A percentile compares a stretch with the other conserved stretches of the same genome.
Evolutionary conservation across 495 filamentous ascomycete species (phyloP).

Genomic region (Annulohypoxylon moriforme): DNA sequence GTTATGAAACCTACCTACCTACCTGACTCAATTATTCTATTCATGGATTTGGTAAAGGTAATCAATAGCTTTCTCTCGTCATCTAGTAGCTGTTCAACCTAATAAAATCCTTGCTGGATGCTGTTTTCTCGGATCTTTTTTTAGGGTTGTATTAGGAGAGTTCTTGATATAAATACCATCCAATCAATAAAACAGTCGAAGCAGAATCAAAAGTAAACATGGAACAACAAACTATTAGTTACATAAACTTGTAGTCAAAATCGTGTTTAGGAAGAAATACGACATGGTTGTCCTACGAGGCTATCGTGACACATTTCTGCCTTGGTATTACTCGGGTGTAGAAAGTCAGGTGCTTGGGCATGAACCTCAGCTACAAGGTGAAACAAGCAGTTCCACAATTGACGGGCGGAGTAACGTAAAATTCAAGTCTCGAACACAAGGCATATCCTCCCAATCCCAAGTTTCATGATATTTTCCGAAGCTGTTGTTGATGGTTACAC

Average conservation of each 20-base stretch:
- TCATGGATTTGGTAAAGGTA: no score
- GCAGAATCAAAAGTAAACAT: background rate
- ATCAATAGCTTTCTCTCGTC: no score
- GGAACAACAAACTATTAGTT: background rate
- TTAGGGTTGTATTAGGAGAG: no score
- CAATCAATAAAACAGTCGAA: background rate
- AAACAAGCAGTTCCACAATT: background rate
- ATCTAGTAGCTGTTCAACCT: no score
- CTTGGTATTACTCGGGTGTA: background rate
- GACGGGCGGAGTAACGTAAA: background rate
- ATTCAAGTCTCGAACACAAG: background rate
- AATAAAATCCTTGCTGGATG: no score
- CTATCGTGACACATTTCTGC: background rate
- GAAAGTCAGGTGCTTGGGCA: background rate
- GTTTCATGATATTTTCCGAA: background rate
- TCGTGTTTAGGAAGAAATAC: background rate
- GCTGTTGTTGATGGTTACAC: background rate
- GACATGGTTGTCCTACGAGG: background rate
- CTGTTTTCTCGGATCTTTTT: no score
- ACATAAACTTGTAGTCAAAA: background rate
- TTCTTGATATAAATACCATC: background rate
- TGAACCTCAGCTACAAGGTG: background rate
- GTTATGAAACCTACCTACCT: no score
- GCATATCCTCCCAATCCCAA: background rate
- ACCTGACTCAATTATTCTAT: no score